Evolutionary conservation across 345 rosid genomes (phyloP).

Genomic region (Triadica sebifera): DNA sequence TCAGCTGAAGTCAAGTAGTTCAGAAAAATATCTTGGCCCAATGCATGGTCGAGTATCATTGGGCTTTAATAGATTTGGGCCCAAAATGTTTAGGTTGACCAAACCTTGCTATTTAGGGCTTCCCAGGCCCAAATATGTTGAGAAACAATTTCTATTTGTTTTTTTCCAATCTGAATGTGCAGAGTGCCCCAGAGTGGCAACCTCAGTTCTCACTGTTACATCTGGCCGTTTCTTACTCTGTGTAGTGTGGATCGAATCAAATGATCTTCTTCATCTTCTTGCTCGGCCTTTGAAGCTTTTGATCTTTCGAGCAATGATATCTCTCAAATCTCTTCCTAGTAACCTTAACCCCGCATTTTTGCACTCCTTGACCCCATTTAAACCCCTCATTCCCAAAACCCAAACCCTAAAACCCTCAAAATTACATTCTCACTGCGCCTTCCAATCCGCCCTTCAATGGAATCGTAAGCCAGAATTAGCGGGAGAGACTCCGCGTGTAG

Average conservation of each 20-base stretch:
- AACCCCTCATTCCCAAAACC: constrained; percentile 23
- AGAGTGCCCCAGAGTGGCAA: no score
- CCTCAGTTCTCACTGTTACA: background rate
- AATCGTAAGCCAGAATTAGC: constrained; percentile 86
- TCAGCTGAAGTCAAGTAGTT: background rate
- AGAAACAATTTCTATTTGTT: no score
- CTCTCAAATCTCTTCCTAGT: constrained; percentile 34
- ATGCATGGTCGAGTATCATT: no score
- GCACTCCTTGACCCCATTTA: constrained; percentile 28
- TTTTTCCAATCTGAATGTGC: no score
- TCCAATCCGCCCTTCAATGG: constrained; percentile 77
- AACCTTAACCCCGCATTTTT: constrained; percentile 37
- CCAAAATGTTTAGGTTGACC: no score
- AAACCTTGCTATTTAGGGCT: no score
- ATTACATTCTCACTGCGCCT: constrained; percentile 5
- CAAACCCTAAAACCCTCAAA: constrained; percentile 22
- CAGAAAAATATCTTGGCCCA: no score
- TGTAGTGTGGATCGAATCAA: background rate
- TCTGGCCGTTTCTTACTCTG: background rate
- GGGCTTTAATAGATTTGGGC: no score
- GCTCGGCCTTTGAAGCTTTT: background rate
- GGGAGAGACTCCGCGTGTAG: constrained; percentile 93
- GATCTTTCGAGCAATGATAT: constrained; percentile 38
- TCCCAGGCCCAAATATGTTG: no score
- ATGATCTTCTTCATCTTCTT: constrained; percentile 9